These are phyloP conservation scores for Trichoderma afroharzianum DNA, from an alignment of 2,329 filamentous ascomycete genomes.

Conservation along the genomic window DNA sequence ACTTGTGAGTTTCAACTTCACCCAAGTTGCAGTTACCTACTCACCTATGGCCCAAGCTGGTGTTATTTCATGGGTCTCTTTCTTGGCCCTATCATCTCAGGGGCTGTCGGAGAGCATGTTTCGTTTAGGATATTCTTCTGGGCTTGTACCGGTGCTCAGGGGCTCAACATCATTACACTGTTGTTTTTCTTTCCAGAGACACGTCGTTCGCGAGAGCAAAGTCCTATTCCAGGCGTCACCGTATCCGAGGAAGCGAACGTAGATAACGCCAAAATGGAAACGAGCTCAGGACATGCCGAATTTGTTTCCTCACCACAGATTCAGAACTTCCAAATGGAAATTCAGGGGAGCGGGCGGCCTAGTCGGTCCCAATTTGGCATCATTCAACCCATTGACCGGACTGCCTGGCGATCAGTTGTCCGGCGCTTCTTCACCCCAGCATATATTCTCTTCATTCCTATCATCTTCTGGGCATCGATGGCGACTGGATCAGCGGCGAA, in stretches of 20 bases:
- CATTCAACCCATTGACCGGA: not conserved
- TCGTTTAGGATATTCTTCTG: not conserved
- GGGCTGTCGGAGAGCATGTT: not conserved
- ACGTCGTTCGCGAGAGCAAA: not conserved
- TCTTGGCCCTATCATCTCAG: not conserved
- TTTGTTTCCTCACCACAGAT: not conserved
- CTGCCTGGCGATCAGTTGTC: not conserved
- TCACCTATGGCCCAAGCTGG: not conserved
- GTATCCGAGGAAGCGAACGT: not conserved
- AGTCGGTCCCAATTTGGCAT: not conserved
- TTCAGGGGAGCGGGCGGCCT: not conserved
- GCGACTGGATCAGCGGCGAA: not conserved
- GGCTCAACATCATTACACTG: not conserved
- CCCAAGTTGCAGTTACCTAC: not conserved
- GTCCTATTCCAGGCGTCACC: not conserved
- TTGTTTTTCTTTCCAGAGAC: not conserved
- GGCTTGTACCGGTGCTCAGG: not conserved
- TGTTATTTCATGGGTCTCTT: not conserved
- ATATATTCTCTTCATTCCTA: not conserved
- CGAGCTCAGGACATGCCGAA: not conserved
- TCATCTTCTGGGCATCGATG: not conserved
- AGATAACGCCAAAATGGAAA: not conserved
- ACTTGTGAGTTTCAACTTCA: not conserved
- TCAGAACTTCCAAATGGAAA: not conserved
- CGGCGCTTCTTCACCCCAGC: not conserved